Base-by-base conservation (phyloP, 352 stramenopile genomes). In the Phytophthora pini region DNA sequence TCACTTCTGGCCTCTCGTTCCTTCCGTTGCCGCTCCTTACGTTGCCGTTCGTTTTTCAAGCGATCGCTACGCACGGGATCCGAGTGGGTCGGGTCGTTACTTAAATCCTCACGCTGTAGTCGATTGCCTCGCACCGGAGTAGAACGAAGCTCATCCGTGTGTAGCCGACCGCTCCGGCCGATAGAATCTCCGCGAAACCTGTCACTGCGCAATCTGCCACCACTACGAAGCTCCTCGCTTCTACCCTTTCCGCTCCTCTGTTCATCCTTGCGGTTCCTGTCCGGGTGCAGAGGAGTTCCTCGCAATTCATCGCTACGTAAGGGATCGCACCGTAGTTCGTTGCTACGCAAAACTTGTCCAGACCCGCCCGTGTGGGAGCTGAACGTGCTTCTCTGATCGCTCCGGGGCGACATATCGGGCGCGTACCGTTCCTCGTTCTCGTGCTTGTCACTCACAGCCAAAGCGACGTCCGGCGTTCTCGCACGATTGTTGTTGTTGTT, bases 391-490 rank as follows among this genome's bases (percentile, higher is more conserved):
- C 41, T 57, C 36, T 63, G 53, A 4, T 73, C 63, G 45, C 47
- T 74, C 44, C 15, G 38, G 5, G 72, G 63, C 1, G 68, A 74
- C 56, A 73, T 65, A n/a, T 76, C 65, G 5, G 56, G 55, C 3
- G 41, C 63, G 41, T 77, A 77, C 13, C 47, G 59, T 11, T 76
- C 54, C 41, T 74, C 61, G 20, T 70, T 61, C 3, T 69, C 46
- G 6, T 74, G 53, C 27, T 79, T 76, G 46, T 71, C 64, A 66
- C 55, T 71, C 17, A 74, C 52, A 15, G 61, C 68, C 46, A 80
- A 29, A 17, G 63, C 44, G 4, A 70, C 40, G 38, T 80, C 72
- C 8, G 55, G 55, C 0, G 38, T 57, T 13, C 13, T 45, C 6
- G 31, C 40, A 15, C 58, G 55, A 40, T 50, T 56, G 27, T 20